A percentile compares a stretch with the other conserved stretches of the same genome.
Evolutionary conservation across 208 protist genomes (phyloP).

Genomic region (Phytomonas serpens): DNA sequence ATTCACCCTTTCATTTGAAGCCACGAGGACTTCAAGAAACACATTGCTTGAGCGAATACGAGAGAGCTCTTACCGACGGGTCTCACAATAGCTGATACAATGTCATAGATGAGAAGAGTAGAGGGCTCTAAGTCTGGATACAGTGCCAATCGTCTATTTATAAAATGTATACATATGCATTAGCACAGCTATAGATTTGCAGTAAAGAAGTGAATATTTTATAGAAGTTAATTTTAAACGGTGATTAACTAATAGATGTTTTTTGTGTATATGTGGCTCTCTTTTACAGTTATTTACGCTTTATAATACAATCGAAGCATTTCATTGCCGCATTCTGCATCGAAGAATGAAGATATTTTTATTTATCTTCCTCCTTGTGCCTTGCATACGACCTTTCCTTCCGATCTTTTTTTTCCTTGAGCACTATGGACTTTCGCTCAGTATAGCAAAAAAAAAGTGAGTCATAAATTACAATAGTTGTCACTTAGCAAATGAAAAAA

Average conservation of each 20-base stretch:
- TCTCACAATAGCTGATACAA: background rate
- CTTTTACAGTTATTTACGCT: background rate
- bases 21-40: background rate
- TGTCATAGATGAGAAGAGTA: background rate
- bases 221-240: background rate
- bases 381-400: background rate
- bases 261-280: background rate
- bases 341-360: background rate
- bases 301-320: background rate
- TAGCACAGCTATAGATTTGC: slow-evolving; percentile 1
- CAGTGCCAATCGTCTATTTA: background rate
- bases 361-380: slow-evolving; percentile 6
- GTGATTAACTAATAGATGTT: background rate
- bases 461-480: background rate
- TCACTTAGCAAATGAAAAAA: slow-evolving; percentile 4
- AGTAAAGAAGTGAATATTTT: background rate
- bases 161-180: slow-evolving; percentile 8
- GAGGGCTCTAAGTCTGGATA: background rate
- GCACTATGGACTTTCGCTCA: background rate
- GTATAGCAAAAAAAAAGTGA: background rate
- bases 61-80: background rate
- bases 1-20: background rate
- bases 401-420: background rate
- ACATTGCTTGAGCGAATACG: background rate
- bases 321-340: background rate